Conservation (phyloP, 768 basidiomycete genomes). For the Naganishia friedmannii region DNA sequence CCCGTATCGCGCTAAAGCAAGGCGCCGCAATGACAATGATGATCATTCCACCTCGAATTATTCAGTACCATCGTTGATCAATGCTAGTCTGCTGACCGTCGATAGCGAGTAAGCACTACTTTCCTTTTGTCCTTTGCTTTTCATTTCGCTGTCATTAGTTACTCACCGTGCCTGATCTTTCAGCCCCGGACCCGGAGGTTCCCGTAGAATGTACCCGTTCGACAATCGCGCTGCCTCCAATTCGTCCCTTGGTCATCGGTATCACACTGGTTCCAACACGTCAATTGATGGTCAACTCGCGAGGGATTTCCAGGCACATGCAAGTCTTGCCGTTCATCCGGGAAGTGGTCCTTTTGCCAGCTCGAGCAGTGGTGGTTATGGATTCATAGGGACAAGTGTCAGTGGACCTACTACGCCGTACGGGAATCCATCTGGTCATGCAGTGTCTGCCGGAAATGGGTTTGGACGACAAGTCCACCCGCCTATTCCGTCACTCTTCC, state of each 20-base stretch:
- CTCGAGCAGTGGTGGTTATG: conserved; percentile 7
- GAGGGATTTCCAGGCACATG: conserved; percentile 46
- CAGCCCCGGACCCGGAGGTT: conserved; percentile 49
- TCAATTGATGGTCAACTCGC: conserved; percentile 52
- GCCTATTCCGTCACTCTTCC: conserved; percentile 38
- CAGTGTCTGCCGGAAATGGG: conserved; percentile 43
- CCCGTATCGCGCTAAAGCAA: conserved; percentile 47
- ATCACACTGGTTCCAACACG: conserved; percentile 41
- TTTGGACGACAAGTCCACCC: conserved; percentile 42
- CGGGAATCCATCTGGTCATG: conserved; percentile 46
- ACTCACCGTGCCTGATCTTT: neutral
- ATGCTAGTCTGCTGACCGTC: conserved; percentile 35
- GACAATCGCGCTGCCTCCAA: conserved; percentile 39
- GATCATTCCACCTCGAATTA: conserved; percentile 44
- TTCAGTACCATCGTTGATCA: conserved; percentile 15
- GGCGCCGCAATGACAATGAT: conserved; percentile 49
- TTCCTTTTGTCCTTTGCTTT: neutral
- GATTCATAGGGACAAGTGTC: conserved; percentile 26
- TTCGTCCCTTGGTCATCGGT: conserved; percentile 37
- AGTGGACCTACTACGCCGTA: conserved; percentile 50
- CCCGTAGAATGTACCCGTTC: conserved; percentile 36
- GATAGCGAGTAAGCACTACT: conserved; percentile 50
- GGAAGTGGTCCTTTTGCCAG: conserved; percentile 31
- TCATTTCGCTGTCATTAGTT: neutral
- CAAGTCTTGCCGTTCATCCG: conserved; percentile 40